Base-by-base conservation (phyloP, 345 rosid species). In the Corymbia maculata region DNA sequence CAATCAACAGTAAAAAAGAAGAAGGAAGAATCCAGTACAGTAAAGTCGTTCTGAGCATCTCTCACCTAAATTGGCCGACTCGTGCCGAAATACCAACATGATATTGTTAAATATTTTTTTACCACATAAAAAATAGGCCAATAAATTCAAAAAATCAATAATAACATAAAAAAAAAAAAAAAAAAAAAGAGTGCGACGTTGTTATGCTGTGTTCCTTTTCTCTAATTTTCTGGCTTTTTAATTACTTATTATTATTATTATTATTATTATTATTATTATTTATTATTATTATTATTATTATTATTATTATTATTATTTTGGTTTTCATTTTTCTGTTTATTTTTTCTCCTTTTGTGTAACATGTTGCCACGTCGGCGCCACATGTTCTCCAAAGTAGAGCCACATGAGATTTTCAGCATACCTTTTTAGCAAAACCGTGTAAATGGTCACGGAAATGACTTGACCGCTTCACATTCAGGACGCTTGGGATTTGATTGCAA, bases 291-390 rank as follows among this genome's bases (percentile, higher is more conserved):
- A 36, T 36, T 36, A 36, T 36, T 36, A 36, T 36, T 36, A 36
- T 36, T 36, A 36, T 36, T 36, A 36, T 36, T 36, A 36, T 36
- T 36, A 36, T 36, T 36, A 36, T 36, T 36, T 36, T 36, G 42
- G 42, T 2, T 36, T 36, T 36, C 42, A n/a, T n/a, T n/a, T n/a
- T 8, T 55, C 5, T 55, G 1, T 53, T 22, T 21, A 21, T 55
- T 19, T 7, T 4, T 55, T 55, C 4, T 55, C 61, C 8, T 59
- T 59, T 5, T 2, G 0, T 11, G 14, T 59, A 3, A 59, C 4
- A 11, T 59, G 3, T 11, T 4, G 8, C 15, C 4, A 59, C 3
- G 16, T 66, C 6, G 0, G 5, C 2, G 3, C 2, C 5, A 4
- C 2, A 68, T 30, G 30, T 30, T n/a, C 22, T 30, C 44, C 4